phyloP scores from a whole-genome alignment of 371 early-diverging fungal species.

The Chytridium lagenaria region DNA sequence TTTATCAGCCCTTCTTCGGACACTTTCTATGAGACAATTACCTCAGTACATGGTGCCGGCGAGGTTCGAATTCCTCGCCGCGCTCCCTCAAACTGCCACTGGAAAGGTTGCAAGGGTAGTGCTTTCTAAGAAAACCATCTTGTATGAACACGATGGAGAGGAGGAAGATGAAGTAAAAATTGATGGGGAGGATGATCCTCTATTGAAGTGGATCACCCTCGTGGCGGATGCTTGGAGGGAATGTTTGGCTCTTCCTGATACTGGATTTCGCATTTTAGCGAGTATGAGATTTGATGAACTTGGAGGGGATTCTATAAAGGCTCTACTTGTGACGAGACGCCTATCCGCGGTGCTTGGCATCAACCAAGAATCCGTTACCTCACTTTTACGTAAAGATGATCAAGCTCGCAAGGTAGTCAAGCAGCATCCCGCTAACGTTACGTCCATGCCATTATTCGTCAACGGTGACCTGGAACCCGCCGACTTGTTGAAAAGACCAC shows the following conservation, averaged over 20 bases:
- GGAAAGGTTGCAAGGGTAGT: slow-evolving; percentile 39
- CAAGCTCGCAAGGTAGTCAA: too few relatives aligned
- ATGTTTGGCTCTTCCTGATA: neutral
- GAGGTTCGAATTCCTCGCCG: slow-evolving; percentile 29
- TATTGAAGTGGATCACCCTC: slow-evolving; percentile 7
- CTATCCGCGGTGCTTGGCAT: neutral
- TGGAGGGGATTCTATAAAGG: slow-evolving; percentile 41
- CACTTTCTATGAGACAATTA: slow-evolving; percentile 11
- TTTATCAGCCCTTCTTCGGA: slow-evolving; percentile 4
- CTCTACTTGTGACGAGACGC: slow-evolving; percentile 17
- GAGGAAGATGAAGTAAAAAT: slow-evolving; percentile 19
- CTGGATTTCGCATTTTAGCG: neutral
- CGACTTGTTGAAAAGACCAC: slow-evolving; percentile 42
- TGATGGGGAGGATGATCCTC: slow-evolving; percentile 16
- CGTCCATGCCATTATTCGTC: slow-evolving; percentile 2
- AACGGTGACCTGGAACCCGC: slow-evolving; percentile 39
- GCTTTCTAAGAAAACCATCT: slow-evolving; percentile 14
- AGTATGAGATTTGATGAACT: slow-evolving; percentile 27
- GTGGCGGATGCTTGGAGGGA: slow-evolving; percentile 16
- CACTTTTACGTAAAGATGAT: neutral
- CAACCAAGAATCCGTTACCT: neutral
- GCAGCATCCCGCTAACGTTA: too few relatives aligned
- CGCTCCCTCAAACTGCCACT: slow-evolving; percentile 35
- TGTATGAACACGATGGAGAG: neutral
- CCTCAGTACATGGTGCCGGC: slow-evolving; percentile 45